Evolutionary conservation across 306 rosid genomes (phyloP).

Genomic region (Malus asiatica): DNA sequence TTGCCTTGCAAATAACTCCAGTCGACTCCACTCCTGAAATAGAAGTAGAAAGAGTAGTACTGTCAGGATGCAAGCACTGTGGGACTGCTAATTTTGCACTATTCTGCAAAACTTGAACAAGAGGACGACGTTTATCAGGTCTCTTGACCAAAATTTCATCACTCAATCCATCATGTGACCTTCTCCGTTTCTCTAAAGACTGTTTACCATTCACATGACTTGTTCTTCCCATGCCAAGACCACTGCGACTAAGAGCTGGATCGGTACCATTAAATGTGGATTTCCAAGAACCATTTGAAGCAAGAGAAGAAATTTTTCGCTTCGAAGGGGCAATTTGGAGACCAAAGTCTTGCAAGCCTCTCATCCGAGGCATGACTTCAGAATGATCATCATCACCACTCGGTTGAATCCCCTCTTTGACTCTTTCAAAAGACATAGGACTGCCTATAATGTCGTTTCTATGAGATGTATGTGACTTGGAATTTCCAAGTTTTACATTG

Average conservation of each 20-base stretch:
- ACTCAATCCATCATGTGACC: constrained; percentile 20
- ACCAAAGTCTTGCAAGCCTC: constrained; percentile 65
- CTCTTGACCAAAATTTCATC: constrained; percentile 23
- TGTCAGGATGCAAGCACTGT: constrained; percentile 27
- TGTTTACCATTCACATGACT: constrained; percentile 30
- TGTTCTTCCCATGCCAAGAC: constrained; percentile 29
- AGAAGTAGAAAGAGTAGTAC: constrained; percentile 27
- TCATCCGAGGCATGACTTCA: constrained; percentile 43
- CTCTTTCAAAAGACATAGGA: constrained; percentile 23
- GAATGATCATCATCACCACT: constrained; percentile 44
- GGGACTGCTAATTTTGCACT: constrained; percentile 25
- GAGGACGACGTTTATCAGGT: constrained; percentile 14
- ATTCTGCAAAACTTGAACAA: constrained; percentile 27
- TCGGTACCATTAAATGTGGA: constrained; percentile 33
- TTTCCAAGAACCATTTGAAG: constrained; percentile 40
- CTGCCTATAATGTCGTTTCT: constrained; percentile 28
- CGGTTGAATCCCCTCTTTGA: constrained; percentile 38
- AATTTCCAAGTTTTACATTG: constrained; percentile 19
- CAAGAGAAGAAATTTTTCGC: constrained; percentile 33
- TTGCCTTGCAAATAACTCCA: constrained; percentile 42
- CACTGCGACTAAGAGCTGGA: constrained; percentile 26
- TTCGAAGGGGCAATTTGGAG: constrained; percentile 38
- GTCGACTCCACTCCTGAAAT: constrained; percentile 55
- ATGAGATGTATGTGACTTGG: constrained; percentile 19
- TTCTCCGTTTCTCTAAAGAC: constrained; percentile 24